phyloP scores from a whole-genome alignment of 1,284 basidiomycete species.

The Hypsizygus ulmarius region DNA sequence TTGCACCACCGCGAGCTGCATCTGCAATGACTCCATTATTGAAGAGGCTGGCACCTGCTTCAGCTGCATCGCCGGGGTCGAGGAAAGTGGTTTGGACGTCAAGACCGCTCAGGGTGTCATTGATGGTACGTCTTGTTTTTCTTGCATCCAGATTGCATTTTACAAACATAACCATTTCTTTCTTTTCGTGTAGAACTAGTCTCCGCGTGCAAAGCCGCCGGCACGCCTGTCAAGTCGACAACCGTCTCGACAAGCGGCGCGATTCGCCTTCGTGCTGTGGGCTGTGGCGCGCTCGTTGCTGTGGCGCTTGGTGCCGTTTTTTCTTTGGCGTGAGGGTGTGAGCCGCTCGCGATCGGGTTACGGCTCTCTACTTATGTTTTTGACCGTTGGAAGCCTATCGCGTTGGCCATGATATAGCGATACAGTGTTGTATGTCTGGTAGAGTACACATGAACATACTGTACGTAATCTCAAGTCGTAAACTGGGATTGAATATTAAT shows the following conservation, averaged over 20 bases:
- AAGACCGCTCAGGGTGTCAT: conserved; percentile 12
- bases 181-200: conserved; percentile 2
- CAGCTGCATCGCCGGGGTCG: conserved; percentile 10
- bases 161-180: background rate
- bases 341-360: no score
- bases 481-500: no score
- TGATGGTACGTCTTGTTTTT: conserved; percentile 5
- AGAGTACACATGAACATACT: no score
- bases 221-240: conserved; percentile 8
- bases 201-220: conserved; percentile 2
- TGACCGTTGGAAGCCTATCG: no score
- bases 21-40: conserved; percentile 13
- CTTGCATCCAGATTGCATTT: background rate
- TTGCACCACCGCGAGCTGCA: conserved; percentile 8
- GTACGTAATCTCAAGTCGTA: no score
- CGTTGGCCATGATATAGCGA: no score
- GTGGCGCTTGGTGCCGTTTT: conserved; percentile 1
- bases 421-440: no score
- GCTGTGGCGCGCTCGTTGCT: conserved; percentile 7
- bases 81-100: conserved; percentile 6
- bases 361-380: background rate
- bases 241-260: conserved; percentile 11
- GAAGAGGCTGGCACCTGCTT: conserved; percentile 9
- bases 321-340: background rate
- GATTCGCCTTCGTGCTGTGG: background rate